These are phyloP conservation scores for Euphorbia corollata DNA, from an alignment of 441 rosid genomes.

Conservation along the genomic window DNA sequence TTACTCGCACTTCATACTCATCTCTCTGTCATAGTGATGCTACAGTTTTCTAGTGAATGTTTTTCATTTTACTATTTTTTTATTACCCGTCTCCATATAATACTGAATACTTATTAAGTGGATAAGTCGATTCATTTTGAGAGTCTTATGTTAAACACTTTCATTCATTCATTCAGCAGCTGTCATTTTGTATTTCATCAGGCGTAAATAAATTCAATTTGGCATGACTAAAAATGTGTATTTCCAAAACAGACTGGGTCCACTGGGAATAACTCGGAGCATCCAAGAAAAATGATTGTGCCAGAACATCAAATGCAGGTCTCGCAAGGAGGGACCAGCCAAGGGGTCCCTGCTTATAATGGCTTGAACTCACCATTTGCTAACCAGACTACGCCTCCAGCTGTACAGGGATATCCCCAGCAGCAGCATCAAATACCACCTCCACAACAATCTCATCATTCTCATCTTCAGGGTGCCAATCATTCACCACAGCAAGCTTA, in stretches of 20 bases:
- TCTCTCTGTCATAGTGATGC: neutral
- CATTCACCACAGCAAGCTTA: slow-evolving; percentile 68
- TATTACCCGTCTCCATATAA: neutral
- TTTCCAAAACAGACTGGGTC: slow-evolving; percentile 42
- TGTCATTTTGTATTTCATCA: neutral
- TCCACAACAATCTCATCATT: slow-evolving; percentile 60
- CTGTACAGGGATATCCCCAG: slow-evolving; percentile 63
- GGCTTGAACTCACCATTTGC: slow-evolving; percentile 61
- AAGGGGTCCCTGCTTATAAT: slow-evolving; percentile 60
- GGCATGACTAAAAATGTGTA: slow-evolving; percentile 8
- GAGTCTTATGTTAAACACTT: neutral
- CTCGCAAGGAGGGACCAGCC: slow-evolving; percentile 45
- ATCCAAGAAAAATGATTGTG: slow-evolving; percentile 54
- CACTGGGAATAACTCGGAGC: slow-evolving; percentile 35
- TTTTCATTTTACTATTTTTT: neutral
- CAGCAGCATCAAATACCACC: slow-evolving; percentile 73
- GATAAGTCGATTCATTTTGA: neutral
- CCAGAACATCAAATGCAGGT: slow-evolving; percentile 68
- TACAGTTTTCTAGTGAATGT: neutral
- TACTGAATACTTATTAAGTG: neutral
- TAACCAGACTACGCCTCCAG: slow-evolving; percentile 58
- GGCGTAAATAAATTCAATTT: neutral
- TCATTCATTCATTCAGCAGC: neutral
- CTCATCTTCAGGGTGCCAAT: slow-evolving; percentile 57
- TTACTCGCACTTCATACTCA: neutral